These are phyloP conservation scores for Globisporangium paddicum DNA, from an alignment of 352 stramenopile species.

Conservation along the genomic window DNA sequence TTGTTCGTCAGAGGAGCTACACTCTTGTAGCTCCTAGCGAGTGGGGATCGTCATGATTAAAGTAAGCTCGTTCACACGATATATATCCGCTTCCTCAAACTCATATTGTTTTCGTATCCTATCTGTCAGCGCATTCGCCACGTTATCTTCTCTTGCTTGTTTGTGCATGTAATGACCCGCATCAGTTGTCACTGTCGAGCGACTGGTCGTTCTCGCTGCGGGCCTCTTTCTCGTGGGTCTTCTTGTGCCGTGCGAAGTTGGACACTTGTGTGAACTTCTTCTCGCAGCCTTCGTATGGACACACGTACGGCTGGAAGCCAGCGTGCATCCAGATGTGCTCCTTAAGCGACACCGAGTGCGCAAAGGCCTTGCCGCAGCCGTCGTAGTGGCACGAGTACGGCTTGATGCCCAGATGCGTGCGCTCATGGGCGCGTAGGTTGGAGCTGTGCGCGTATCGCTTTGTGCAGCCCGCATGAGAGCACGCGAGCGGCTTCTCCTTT, in stretches of 20 bases:
- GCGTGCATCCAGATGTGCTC: slow-evolving; percentile 92
- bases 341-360: slow-evolving; percentile 88
- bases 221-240: slow-evolving; percentile 81
- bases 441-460: slow-evolving; percentile 90
- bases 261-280: slow-evolving; percentile 90
- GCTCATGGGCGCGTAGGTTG: slow-evolving; percentile 89
- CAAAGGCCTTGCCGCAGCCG: slow-evolving; percentile 88
- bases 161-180: neutral
- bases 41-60: neutral
- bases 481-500: slow-evolving; percentile 88
- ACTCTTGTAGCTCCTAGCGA: neutral
- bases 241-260: slow-evolving; percentile 86
- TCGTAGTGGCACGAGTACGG: slow-evolving; percentile 90
- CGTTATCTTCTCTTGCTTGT: too few species aligned
- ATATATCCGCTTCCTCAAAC: slow-evolving; percentile 1
- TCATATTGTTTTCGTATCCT: too few species aligned
- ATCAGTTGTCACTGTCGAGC: slow-evolving; percentile 42
- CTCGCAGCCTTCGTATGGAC: slow-evolving; percentile 84
- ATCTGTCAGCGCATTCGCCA: neutral
- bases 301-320: slow-evolving; percentile 89
- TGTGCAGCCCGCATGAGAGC: slow-evolving; percentile 76
- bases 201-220: slow-evolving; percentile 38
- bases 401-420: slow-evolving; percentile 88
- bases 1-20: neutral
- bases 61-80: slow-evolving; percentile 1